These are phyloP conservation scores for Haematococcus lacustris DNA, from an alignment of 139 green algal genomes.

Conservation along the genomic window DNA sequence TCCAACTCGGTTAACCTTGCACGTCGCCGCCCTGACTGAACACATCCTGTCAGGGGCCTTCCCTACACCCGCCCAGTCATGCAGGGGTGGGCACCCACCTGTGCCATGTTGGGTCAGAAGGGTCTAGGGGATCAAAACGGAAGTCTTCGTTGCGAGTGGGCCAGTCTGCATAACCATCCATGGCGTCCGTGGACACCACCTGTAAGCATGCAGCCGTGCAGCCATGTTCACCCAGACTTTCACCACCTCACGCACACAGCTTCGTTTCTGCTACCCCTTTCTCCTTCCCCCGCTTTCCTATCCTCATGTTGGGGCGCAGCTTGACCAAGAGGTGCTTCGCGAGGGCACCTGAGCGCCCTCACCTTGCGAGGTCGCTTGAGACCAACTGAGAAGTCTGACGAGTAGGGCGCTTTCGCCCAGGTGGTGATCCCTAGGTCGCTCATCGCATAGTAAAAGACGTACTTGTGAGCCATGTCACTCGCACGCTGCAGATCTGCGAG, in stretches of 20 bases:
- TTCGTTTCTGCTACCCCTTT: too few species aligned
- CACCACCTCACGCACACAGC: too few species aligned
- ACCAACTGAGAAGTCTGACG: slow-evolving; percentile 35
- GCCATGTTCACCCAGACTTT: background rate
- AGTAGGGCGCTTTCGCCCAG: slow-evolving; percentile 45
- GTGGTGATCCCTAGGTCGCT: slow-evolving; percentile 45
- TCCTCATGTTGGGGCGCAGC: too few species aligned
- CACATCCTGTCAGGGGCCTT: too few species aligned
- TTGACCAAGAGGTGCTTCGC: too few species aligned
- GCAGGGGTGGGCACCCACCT: too few species aligned
- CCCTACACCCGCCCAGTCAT: too few species aligned
- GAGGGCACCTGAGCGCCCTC: too few species aligned
- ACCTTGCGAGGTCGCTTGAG: slow-evolving; percentile 31
- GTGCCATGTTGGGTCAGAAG: slow-evolving; percentile 48
- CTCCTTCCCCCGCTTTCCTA: too few species aligned
- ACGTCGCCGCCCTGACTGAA: too few species aligned
- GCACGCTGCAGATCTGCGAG: slow-evolving; percentile 38
- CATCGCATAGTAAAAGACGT: slow-evolving; percentile 51
- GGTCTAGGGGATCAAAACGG: slow-evolving; percentile 38
- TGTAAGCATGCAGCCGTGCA: slow-evolving; percentile 4
- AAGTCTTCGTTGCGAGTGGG: slow-evolving; percentile 44
- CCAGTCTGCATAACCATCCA: slow-evolving; percentile 51
- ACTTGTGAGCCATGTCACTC: slow-evolving; percentile 31
- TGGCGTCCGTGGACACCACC: slow-evolving; percentile 45
- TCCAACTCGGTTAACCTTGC: too few species aligned